These are phyloP conservation scores for Dendrocalamus sinicus DNA, from an alignment of 176 grass and related monocot genomes.

Conservation along the genomic window DNA sequence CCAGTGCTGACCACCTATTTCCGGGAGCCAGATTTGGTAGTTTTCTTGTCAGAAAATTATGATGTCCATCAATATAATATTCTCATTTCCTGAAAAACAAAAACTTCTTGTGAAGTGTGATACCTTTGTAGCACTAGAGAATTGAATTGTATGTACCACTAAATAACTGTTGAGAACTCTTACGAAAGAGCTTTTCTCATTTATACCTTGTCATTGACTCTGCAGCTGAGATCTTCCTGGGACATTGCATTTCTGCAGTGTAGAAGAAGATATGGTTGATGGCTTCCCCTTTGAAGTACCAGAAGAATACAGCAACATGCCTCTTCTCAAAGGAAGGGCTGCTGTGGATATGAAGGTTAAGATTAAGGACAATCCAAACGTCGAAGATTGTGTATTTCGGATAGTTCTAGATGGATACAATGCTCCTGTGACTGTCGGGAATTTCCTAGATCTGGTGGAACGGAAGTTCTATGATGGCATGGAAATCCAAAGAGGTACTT, in stretches of 20 bases:
- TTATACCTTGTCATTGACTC: slow-evolving; percentile 90
- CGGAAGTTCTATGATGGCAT: slow-evolving; percentile 97
- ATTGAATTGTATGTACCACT: slow-evolving; percentile 37
- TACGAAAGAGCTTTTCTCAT: slow-evolving; percentile 75
- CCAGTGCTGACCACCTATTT: slow-evolving; percentile 22
- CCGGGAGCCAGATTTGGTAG: neutral
- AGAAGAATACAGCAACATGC: slow-evolving; percentile 88
- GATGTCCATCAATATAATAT: neutral
- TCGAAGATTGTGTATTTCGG: slow-evolving; percentile 86
- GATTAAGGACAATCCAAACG: slow-evolving; percentile 90
- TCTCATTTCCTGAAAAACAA: neutral
- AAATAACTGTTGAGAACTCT: slow-evolving; percentile 54
- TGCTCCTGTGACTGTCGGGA: slow-evolving; percentile 91
- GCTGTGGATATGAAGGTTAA: slow-evolving; percentile 98
- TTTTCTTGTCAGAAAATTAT: slow-evolving; percentile 29
- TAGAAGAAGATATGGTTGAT: slow-evolving; percentile 99
- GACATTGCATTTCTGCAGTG: slow-evolving; percentile 98
- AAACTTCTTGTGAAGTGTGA: slow-evolving; percentile 18
- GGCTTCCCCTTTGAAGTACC: slow-evolving; percentile 91
- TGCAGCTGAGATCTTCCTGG: slow-evolving; percentile 99
- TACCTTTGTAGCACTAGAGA: slow-evolving; percentile 26
- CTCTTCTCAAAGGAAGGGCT: slow-evolving; percentile 95
- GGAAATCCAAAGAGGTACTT: slow-evolving; percentile 93
- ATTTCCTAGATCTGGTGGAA: slow-evolving; percentile 92
- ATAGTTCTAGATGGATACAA: slow-evolving; percentile 98